Evolutionary conservation across 148 eudicot species (phyloP).

Genomic region (Rhododendron molle): DNA sequence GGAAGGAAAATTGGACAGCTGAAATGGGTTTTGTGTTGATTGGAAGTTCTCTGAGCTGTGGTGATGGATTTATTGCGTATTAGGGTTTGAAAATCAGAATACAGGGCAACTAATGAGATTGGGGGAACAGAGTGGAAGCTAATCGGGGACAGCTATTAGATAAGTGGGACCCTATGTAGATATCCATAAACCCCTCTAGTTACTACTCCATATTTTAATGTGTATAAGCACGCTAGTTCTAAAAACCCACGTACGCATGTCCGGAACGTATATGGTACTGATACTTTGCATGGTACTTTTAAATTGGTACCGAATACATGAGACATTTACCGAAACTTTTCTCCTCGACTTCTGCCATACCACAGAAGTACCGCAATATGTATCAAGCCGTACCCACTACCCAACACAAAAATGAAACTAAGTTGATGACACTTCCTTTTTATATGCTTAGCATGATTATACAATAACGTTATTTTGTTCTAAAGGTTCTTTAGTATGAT

Average conservation of each 20-base stretch:
- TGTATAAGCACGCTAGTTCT: not conserved
- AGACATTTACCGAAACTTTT: not conserved
- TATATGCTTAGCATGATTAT: no score
- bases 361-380: no score
- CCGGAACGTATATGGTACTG: no score
- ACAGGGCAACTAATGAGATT: not conserved
- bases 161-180: not conserved
- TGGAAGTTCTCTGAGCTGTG: not conserved
- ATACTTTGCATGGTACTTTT: no score
- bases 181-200: not conserved
- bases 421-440: no score
- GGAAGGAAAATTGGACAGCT: not conserved
- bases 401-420: no score
- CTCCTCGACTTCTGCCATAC: not conserved
- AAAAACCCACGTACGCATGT: no score
- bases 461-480: no score
- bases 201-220: no score
- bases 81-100: not conserved
- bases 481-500: no score
- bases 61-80: not conserved
- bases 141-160: not conserved
- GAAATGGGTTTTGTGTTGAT: not conserved
- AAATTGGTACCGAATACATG: no score
- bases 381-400: no score
- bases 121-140: not conserved